Evolutionary conservation across 2,329 filamentous ascomycete genomes (phyloP).

Genomic region (Epichloe sp.): DNA sequence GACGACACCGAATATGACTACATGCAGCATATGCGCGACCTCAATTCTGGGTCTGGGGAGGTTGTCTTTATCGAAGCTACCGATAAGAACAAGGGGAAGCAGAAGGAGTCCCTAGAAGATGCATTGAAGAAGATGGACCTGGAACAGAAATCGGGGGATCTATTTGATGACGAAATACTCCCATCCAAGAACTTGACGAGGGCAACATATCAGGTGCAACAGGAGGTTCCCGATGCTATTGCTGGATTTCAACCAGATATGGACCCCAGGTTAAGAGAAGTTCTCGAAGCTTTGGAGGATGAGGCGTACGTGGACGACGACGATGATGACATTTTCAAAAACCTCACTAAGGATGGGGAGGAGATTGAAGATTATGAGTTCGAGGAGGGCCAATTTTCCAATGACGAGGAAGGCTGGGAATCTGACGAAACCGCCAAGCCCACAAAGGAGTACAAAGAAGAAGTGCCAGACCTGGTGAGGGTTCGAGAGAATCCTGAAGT

Average conservation of each 20-base stretch:
- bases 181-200: constrained; percentile 68
- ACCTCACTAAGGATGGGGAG: constrained; percentile 53
- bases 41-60: constrained; percentile 57
- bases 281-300: constrained; percentile 85
- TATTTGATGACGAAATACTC: constrained; percentile 62
- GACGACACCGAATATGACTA: constrained; percentile 97
- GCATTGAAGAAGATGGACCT: constrained; percentile 54
- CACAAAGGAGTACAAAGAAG: constrained; percentile 40
- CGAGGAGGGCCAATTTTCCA: constrained; percentile 48
- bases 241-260: constrained; percentile 95
- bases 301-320: constrained; percentile 85
- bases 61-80: constrained; percentile 74
- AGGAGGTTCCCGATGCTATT: constrained; percentile 82
- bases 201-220: constrained; percentile 79
- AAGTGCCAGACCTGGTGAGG: constrained; percentile 35
- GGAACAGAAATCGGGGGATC: constrained; percentile 37
- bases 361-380: constrained; percentile 75
- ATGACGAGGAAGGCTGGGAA: constrained; percentile 78
- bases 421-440: constrained; percentile 84
- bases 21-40: constrained; percentile 94
- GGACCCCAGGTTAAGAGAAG: constrained; percentile 85
- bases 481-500: constrained; percentile 40
- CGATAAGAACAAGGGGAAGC: constrained; percentile 57
- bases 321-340: constrained; percentile 75
- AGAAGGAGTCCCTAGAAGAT: constrained; percentile 71